These are phyloP conservation scores for Toxicodendron radicans DNA, from an alignment of 345 rosid species.

Conservation along the genomic window DNA sequence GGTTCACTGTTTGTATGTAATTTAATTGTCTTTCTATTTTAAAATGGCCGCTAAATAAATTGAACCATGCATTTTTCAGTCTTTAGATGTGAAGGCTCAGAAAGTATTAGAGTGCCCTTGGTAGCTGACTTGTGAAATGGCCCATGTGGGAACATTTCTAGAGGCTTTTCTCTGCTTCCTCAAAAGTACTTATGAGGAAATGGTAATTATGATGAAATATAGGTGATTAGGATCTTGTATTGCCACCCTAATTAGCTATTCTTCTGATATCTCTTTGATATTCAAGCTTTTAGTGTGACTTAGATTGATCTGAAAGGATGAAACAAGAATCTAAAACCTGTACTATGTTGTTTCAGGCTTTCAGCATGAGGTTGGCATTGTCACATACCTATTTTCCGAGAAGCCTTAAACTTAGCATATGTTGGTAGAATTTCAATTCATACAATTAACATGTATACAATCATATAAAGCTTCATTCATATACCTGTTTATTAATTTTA, in stretches of 20 bases:
- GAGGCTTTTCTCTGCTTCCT: conserved; percentile 86
- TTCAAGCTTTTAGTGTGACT: neutral
- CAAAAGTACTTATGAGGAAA: conserved; percentile 79
- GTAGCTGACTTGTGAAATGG: conserved; percentile 77
- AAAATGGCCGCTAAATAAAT: conserved; percentile 4
- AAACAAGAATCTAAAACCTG: neutral
- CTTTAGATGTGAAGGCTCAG: conserved; percentile 70
- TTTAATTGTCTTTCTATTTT: neutral
- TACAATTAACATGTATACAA: too few species aligned
- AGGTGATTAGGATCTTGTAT: neutral
- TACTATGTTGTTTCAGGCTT: neutral
- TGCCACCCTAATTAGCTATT: neutral
- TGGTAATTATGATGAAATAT: conserved; percentile 42
- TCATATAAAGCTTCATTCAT: too few species aligned
- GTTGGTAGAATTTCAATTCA: too few species aligned
- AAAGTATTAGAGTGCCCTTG: conserved; percentile 93
- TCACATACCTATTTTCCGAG: too few species aligned
- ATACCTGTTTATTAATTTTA: too few species aligned
- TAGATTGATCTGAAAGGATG: neutral
- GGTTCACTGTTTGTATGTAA: neutral
- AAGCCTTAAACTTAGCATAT: too few species aligned
- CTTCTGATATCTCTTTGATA: neutral
- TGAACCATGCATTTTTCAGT: conserved; percentile 46
- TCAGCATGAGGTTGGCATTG: too few species aligned
- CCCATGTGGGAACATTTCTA: conserved; percentile 70